Percentiles rank a stretch among this genome's conserved stretches.
These are phyloP conservation scores for Mortierella antarctica DNA, from an alignment of 192 early-diverging fungal genomes.

Conservation along the genomic window DNA sequence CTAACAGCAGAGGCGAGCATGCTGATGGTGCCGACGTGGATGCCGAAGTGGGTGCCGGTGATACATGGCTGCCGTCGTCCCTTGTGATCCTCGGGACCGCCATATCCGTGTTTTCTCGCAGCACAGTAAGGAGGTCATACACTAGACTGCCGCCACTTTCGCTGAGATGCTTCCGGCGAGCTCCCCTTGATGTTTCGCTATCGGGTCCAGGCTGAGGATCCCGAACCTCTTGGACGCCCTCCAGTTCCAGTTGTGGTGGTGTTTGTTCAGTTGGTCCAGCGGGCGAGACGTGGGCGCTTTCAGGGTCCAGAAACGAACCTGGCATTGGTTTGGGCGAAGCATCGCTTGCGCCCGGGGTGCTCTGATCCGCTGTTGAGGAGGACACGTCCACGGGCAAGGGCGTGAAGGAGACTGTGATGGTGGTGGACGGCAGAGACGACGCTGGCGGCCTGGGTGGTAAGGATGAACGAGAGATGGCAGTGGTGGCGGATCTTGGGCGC, in stretches of 20 bases:
- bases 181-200: background rate
- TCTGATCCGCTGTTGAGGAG: no score
- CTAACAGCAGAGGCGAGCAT: no score
- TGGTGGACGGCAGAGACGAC: no score
- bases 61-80: background rate
- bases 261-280: no score
- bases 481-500: background rate
- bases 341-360: no score
- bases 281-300: no score
- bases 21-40: background rate
- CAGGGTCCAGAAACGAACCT: no score
- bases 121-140: conserved; percentile 23
- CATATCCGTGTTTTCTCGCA: conserved; percentile 30
- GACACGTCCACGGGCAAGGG: no score
- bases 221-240: conserved; percentile 1
- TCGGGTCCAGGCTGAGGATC: background rate
- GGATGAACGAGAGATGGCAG: background rate
- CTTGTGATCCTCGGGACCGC: conserved; percentile 5
- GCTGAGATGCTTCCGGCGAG: conserved; percentile 28
- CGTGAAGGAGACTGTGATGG: no score
- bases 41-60: background rate
- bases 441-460: background rate
- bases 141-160: conserved; percentile 33
- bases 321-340: no score
- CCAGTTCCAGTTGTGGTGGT: no score